A percentile compares a stretch with the other conserved stretches of the same genome.
Conservation (phyloP, 2,329 filamentous ascomycete species). For the Ilyonectria destructans region DNA sequence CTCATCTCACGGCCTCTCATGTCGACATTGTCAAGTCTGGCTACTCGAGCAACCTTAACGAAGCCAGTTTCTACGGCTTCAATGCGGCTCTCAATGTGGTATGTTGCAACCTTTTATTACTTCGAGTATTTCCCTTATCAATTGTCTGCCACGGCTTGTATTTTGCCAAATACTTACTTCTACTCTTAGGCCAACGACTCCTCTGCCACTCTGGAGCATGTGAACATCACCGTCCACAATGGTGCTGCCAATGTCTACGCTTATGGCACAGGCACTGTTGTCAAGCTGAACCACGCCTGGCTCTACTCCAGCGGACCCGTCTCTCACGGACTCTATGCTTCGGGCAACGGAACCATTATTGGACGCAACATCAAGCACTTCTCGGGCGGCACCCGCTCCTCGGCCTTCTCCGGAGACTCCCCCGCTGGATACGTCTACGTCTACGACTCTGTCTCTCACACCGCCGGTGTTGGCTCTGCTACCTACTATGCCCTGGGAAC, state of each 20-base stretch:
- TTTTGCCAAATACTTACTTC: background rate
- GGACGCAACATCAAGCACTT: conserved; percentile 27
- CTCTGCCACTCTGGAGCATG: conserved; percentile 23
- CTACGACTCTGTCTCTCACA: conserved; percentile 27
- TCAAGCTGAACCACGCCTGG: conserved; percentile 27
- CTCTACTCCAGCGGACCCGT: conserved; percentile 26
- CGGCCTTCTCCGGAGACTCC: conserved; percentile 24
- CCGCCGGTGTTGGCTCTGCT: conserved; percentile 25
- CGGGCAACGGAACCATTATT: conserved; percentile 30
- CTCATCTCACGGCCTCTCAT: conserved; percentile 13
- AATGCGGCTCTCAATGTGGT: conserved; percentile 31
- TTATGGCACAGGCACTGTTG: conserved; percentile 24
- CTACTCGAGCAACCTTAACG: conserved; percentile 31
- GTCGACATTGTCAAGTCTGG: conserved; percentile 25
- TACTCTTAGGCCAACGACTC: conserved; percentile 21
- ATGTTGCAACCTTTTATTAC: background rate
- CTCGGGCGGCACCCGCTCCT: conserved; percentile 26
- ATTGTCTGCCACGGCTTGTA: too few relatives aligned
- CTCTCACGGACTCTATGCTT: conserved; percentile 26
- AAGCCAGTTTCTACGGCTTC: conserved; percentile 32
- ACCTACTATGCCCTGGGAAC: conserved; percentile 25
- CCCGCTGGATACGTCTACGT: conserved; percentile 26
- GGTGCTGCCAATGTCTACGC: conserved; percentile 29
- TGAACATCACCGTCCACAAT: conserved; percentile 30
- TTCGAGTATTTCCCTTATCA: background rate